Base-by-base conservation (phyloP, 2,329 filamentous ascomycete genomes). In the Sporothrix phasma region DNA sequence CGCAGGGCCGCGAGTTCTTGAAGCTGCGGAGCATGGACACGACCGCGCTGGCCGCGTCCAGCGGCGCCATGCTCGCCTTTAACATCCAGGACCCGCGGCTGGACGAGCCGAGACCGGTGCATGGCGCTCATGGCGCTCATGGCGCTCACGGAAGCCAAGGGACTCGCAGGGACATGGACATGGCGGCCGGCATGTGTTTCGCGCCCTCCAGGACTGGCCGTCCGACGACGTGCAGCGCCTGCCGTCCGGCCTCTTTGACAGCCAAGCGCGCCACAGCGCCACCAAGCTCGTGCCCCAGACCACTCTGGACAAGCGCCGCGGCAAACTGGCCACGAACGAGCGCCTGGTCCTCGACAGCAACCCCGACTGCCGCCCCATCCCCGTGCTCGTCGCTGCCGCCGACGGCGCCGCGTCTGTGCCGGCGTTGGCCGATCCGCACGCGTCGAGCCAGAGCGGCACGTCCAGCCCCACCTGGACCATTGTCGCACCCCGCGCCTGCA, bases 401-500 rank as follows among this genome's bases (percentile, higher is more conserved):
- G 53, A 46, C 15, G 49, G 29, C 3, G 41, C 62, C 0, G 41
- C 67, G 0, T 26, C 64, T 10, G 49, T 64, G 1, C 60, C 64
- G 0, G 47, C 58, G 1, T 26, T 19, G 1, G 62, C 64, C 22
- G 39, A 1, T 19, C 54, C 62, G 11, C 85, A 88, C 56, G 88
- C 88, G 0, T 0, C 24, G 2, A 41, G 43, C 60, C 24, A 49
- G 19, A 39, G n/a, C 49, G 54, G 29, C n/a, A 17, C 62, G n/a
- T 24, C 59, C 17, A 65, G 63, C 34, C 26, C 62, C 1, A 62
- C 63, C 5, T 97, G 92, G 91, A 94, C 87, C 0, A 73, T 97
- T 1, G 79, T 97, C 26, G 81, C 94, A 3, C 94, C 94, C 0
- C 97, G 93, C 91, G 92, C 90, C 72, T 96, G 90, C 70, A 88